Evolutionary conservation across 192 early-diverging fungal genomes (phyloP).

Genomic region (Kappamyces sp.): DNA sequence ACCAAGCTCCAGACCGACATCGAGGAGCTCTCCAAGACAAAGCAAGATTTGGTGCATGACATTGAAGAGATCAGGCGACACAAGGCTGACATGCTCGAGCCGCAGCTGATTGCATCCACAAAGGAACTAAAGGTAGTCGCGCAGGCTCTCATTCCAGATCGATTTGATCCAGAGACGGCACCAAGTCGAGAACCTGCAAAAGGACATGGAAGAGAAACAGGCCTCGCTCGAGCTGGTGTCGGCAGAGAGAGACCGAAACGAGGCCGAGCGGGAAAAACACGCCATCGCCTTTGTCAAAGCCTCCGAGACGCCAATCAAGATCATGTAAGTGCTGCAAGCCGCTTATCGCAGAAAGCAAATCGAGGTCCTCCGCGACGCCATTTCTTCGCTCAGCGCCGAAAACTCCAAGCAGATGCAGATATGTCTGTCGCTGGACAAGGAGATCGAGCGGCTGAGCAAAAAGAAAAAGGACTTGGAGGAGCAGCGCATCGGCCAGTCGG

Average conservation of each 20-base stretch:
- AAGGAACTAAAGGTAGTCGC: slow-evolving; percentile 57
- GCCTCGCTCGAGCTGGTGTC: slow-evolving; percentile 42
- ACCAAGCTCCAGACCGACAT: slow-evolving; percentile 44
- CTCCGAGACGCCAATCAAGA: slow-evolving; percentile 56
- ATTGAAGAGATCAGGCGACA: slow-evolving; percentile 60
- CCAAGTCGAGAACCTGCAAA: slow-evolving; percentile 59
- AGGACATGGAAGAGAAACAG: slow-evolving; percentile 62
- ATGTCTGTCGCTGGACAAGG: slow-evolving; percentile 48
- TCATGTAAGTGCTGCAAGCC: slow-evolving; percentile 32
- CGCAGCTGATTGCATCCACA: slow-evolving; percentile 52
- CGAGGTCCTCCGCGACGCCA: slow-evolving; percentile 51
- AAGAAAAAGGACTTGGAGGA: slow-evolving; percentile 50
- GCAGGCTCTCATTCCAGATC: slow-evolving; percentile 28
- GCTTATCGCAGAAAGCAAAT: slow-evolving; percentile 46
- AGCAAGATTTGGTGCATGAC: slow-evolving; percentile 36
- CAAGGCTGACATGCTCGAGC: slow-evolving; percentile 62
- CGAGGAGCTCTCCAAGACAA: slow-evolving; percentile 37
- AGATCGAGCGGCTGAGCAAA: slow-evolving; percentile 45
- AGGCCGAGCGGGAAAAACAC: slow-evolving; percentile 51
- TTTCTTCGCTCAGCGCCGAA: slow-evolving; percentile 47
- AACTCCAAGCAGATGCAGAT: slow-evolving; percentile 49
- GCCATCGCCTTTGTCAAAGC: slow-evolving; percentile 43
- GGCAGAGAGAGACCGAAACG: slow-evolving; percentile 51
- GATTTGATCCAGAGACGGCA: slow-evolving; percentile 53
- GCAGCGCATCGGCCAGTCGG: slow-evolving; percentile 42